A percentile compares a stretch with the other conserved stretches of the same genome.
These are phyloP conservation scores for Botrytis sinoallii DNA, from an alignment of 2,329 filamentous ascomycete genomes.

Conservation along the genomic window DNA sequence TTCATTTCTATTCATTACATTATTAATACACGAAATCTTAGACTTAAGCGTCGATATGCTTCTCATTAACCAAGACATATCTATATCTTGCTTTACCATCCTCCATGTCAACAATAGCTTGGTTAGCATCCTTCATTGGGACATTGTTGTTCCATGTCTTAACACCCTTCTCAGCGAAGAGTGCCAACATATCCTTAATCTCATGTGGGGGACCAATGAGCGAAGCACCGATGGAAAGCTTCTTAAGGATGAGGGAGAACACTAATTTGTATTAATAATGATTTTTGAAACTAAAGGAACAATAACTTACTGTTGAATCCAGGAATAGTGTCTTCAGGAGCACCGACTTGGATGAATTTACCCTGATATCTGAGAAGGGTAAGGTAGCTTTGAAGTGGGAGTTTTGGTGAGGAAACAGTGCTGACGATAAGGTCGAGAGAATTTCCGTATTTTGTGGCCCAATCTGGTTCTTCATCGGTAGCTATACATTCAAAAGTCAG, in stretches of 20 bases:
- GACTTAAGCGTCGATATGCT: conserved; percentile 20
- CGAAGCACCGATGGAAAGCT: conserved; percentile 46
- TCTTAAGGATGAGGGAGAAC: conserved; percentile 56
- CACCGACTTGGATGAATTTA: conserved; percentile 62
- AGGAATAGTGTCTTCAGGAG: conserved; percentile 58
- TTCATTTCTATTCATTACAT: not conserved
- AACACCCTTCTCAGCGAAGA: conserved; percentile 57
- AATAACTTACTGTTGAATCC: conserved; percentile 43
- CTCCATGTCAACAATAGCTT: conserved; percentile 55
- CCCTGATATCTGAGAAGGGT: conserved; percentile 57
- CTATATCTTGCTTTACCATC: conserved; percentile 52
- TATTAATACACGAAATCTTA: not conserved
- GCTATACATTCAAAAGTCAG: not conserved
- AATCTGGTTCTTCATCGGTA: conserved; percentile 54
- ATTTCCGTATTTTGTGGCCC: conserved; percentile 52
- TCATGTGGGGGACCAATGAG: conserved; percentile 45
- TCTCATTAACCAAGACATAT: conserved; percentile 48
- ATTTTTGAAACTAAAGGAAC: not conserved
- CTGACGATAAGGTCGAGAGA: conserved; percentile 58
- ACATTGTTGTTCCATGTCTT: conserved; percentile 56
- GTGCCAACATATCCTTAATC: conserved; percentile 59
- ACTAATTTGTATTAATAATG: conserved; percentile 27
- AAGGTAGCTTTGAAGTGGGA: conserved; percentile 63
- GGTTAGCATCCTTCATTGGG: conserved; percentile 56
- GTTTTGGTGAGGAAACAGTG: conserved; percentile 54